Conservation (phyloP, 202 grass and related monocot genomes). For the Schoenoplectus tabernaemontani region DNA sequence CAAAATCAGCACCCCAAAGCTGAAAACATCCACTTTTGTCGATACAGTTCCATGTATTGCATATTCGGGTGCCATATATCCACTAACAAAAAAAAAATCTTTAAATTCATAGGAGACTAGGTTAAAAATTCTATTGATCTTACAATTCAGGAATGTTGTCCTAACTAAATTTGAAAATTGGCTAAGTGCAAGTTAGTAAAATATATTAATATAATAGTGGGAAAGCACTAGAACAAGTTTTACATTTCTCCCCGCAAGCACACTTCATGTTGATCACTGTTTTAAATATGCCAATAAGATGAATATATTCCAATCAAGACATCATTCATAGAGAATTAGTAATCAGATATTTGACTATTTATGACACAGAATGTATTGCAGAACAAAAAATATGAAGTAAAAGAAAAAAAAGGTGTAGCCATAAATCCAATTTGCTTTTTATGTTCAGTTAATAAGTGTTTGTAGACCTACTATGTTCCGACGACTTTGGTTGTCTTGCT, state of each 20-base stretch:
- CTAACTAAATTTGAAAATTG: too few species aligned
- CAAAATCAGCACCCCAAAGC: slow-evolving; percentile 16
- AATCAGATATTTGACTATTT: too few species aligned
- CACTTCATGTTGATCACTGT: too few species aligned
- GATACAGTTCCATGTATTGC: slow-evolving; percentile 8
- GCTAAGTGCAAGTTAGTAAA: too few species aligned
- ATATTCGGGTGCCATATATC: slow-evolving; percentile 32
- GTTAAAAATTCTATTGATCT: background rate
- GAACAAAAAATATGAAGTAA: too few species aligned
- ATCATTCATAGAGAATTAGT: too few species aligned
- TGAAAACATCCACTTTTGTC: slow-evolving; percentile 20
- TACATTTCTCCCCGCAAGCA: too few species aligned
- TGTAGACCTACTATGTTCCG: slow-evolving; percentile 19
- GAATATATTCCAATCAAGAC: too few species aligned
- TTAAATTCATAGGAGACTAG: background rate
- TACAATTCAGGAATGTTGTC: background rate
- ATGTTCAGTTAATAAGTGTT: background rate
- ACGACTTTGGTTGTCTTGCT: slow-evolving; percentile 22
- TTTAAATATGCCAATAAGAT: too few species aligned
- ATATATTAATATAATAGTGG: too few species aligned
- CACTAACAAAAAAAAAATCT: background rate
- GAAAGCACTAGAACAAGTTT: too few species aligned
- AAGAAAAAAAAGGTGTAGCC: background rate
- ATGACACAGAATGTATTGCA: too few species aligned
- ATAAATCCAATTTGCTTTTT: background rate